phyloP scores from a whole-genome alignment of 2,329 filamentous ascomycete genomes.

The Talaromyces sp. region DNA sequence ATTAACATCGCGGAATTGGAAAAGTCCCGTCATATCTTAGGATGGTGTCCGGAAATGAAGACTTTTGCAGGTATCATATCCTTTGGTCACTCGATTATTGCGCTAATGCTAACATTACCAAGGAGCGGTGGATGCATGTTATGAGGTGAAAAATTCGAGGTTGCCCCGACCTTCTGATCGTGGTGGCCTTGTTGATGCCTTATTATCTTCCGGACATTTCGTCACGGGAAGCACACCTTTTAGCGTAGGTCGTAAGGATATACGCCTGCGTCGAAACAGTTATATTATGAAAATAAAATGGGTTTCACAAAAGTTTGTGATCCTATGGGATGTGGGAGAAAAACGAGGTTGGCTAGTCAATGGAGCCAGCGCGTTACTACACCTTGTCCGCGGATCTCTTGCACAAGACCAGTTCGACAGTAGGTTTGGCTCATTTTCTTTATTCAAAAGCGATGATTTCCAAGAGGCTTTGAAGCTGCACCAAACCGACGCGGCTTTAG shows the following conservation, averaged over 20 bases:
- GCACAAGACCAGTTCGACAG: slow-evolving; percentile 12
- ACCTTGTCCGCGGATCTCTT: slow-evolving; percentile 29
- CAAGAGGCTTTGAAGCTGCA: slow-evolving; percentile 5
- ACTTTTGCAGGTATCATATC: slow-evolving; percentile 16
- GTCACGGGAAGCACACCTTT: slow-evolving; percentile 20
- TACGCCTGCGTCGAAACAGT: slow-evolving; percentile 8
- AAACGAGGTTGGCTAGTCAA: slow-evolving; percentile 32
- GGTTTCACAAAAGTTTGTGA: slow-evolving; percentile 23
- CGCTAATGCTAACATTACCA: slow-evolving; percentile 8
- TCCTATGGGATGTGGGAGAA: slow-evolving; percentile 19
- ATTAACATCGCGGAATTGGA: slow-evolving; percentile 2
- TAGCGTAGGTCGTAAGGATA: slow-evolving; percentile 22
- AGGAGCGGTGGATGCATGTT: slow-evolving; percentile 17
- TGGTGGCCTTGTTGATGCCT: slow-evolving; percentile 19
- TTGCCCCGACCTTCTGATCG: slow-evolving; percentile 12
- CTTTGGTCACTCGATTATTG: not conserved
- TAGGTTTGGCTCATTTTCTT: not conserved
- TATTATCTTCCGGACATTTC: slow-evolving; percentile 17
- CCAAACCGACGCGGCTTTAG: slow-evolving; percentile 9
- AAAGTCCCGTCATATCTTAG: slow-evolving; percentile 26
- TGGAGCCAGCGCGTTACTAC: slow-evolving; percentile 32
- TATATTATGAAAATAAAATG: slow-evolving; percentile 24
- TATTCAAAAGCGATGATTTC: slow-evolving; percentile 8
- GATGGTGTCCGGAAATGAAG: slow-evolving; percentile 24
- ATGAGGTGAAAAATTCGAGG: slow-evolving; percentile 15